Evolutionary conservation across 441 rosid genomes (phyloP).

Genomic region (Eruca vesicaria): DNA sequence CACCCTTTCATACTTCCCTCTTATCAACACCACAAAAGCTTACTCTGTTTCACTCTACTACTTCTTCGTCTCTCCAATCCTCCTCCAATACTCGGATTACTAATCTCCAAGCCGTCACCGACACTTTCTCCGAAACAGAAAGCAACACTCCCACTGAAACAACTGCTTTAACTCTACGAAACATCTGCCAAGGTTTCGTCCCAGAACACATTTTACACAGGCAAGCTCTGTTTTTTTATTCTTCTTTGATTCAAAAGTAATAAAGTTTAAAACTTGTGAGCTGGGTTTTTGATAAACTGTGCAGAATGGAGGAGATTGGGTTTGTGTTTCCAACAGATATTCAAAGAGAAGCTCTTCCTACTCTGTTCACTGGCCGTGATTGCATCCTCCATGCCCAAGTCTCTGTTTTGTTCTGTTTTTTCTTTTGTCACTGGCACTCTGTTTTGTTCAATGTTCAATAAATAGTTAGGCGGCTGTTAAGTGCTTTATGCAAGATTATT

Average conservation of each 20-base stretch:
- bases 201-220: slow-evolving; percentile 61
- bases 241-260: not conserved
- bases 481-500: no score
- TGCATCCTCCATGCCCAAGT: slow-evolving; percentile 94
- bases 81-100: not conserved
- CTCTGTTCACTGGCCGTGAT: slow-evolving; percentile 64
- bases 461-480: no score
- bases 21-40: slow-evolving; percentile 6
- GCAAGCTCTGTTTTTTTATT: slow-evolving; percentile 32
- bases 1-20: not conserved
- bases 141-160: not conserved
- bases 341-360: slow-evolving; percentile 72
- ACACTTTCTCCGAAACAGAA: slow-evolving; percentile 8
- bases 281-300: not conserved
- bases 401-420: no score
- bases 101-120: slow-evolving; percentile 10
- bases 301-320: slow-evolving; percentile 73
- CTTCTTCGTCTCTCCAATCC: slow-evolving; percentile 1
- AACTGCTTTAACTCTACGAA: slow-evolving; percentile 16
- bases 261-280: not conserved
- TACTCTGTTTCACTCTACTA: not conserved
- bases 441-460: not conserved
- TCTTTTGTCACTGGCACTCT: slow-evolving; percentile 12
- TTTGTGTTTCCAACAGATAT: slow-evolving; percentile 58
- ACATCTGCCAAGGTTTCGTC: slow-evolving; percentile 47